A percentile compares a stretch with the other conserved stretches of the same genome.
Conservation (phyloP, 2,329 filamentous ascomycete species). For the Botrytis elliptica region DNA sequence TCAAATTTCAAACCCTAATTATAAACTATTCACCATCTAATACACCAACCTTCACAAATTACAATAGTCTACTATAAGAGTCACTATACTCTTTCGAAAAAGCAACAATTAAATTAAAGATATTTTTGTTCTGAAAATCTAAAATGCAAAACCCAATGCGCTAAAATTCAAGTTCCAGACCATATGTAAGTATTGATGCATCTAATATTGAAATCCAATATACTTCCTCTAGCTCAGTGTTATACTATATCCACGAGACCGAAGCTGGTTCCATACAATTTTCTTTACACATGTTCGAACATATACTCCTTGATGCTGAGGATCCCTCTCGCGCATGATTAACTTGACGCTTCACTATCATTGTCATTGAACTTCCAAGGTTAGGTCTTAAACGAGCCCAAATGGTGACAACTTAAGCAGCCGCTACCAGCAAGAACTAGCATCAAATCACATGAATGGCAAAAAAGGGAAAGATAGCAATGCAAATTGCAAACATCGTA, state of each 20-base stretch:
- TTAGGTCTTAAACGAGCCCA: not conserved
- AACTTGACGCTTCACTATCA: not conserved
- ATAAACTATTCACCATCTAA: too few species aligned
- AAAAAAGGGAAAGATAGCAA: not conserved
- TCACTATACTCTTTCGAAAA: too few species aligned
- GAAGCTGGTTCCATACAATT: not conserved
- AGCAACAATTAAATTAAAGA: accelerated
- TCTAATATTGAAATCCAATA: too few species aligned
- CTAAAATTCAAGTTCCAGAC: too few species aligned
- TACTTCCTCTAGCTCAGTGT: too few species aligned
- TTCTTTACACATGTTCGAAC: not conserved
- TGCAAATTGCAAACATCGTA: not conserved
- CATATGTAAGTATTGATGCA: too few species aligned
- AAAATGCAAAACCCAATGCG: too few species aligned
- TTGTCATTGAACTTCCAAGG: not conserved
- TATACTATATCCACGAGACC: not conserved
- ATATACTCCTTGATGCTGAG: not conserved
- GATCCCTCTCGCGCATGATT: not conserved
- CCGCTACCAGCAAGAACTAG: not conserved
- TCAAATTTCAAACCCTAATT: too few species aligned
- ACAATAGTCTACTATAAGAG: too few species aligned
- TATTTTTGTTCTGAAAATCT: too few species aligned
- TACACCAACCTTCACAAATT: accelerated
- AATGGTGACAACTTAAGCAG: not conserved
- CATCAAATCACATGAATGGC: not conserved